Base-by-base conservation (phyloP, 208 protist genomes). In the Leishmania martiniquensis region DNA sequence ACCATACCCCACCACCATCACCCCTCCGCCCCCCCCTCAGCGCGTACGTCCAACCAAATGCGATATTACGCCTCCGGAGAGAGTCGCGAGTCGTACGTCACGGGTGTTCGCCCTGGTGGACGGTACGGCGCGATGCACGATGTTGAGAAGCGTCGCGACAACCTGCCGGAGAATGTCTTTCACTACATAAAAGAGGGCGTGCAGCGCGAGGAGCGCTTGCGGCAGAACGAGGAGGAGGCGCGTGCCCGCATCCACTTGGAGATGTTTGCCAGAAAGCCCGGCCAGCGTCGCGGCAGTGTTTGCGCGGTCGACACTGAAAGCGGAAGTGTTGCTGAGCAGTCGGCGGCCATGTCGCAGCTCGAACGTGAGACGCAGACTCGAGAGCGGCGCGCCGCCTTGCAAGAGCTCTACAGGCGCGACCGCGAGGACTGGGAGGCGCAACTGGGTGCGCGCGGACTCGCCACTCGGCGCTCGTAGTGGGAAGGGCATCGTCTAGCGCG, bases 31-130 rank as follows among this genome's bases (percentile, higher is more conserved):
- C 32, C 7, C 68, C 44, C n/a, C 44, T 12, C 22, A 45, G 49
- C 37, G 32, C 51, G 10, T 37, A 32, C 17, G 49, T 25, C 10
- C n/a, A 45, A 39, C 29, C 70, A 60, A 20, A 91, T 90, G 86
- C 87, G 69, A 1, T 97, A 95, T 70, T 77, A 86, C 52, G 82
- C 93, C 13, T 93, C 89, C 13, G 93, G 93, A 5, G 76, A 91
- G n/a, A 89, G 92, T 54, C 89, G 92, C 39, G 94, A 97, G 81
- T 97, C 92, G 15, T 95, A 95, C 84, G 90, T 96, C 70, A 95
- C 85, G 73, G 94, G 92, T 7, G 82, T 97, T 22, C 90, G 94
- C 52, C 89, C 89, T 22, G 82, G 88, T 54, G 85, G 85, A 63
- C 84, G 80, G 66, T 94, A 87, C 83, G 89, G 88, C 3, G 89